Evolutionary conservation across 371 early-diverging fungal genomes (phyloP).

Genomic region (Umbelopsis sp.): DNA sequence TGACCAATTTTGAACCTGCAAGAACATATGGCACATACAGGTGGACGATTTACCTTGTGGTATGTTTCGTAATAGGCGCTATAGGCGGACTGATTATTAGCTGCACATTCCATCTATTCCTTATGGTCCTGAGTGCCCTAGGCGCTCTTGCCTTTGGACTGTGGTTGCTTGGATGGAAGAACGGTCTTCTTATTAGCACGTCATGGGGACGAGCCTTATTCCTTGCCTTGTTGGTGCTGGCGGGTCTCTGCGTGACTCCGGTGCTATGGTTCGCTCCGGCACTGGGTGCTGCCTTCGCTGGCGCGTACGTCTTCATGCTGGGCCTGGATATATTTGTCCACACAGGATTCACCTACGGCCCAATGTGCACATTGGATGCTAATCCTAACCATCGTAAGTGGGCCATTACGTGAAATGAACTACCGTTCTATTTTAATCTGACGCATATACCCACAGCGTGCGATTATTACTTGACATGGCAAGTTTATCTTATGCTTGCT

Average conservation of each 20-base stretch:
- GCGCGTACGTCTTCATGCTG: slow-evolving; percentile 70
- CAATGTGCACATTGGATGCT: slow-evolving; percentile 32
- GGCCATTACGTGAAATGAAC: not conserved
- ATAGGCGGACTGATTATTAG: slow-evolving; percentile 59
- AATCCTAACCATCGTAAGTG: slow-evolving; percentile 36
- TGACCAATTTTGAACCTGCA: slow-evolving; percentile 57
- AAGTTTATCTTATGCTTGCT: slow-evolving; percentile 30
- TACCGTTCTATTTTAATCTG: not conserved
- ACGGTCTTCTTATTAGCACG: slow-evolving; percentile 56
- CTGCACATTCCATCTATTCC: slow-evolving; percentile 37
- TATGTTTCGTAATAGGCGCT: slow-evolving; percentile 57
- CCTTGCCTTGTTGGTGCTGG: slow-evolving; percentile 55
- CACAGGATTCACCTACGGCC: slow-evolving; percentile 67
- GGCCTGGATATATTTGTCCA: slow-evolving; percentile 79
- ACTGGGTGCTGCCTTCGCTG: slow-evolving; percentile 65
- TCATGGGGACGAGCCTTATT: slow-evolving; percentile 67
- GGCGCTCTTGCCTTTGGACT: slow-evolving; percentile 67
- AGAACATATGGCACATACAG: slow-evolving; percentile 35
- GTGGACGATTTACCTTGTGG: slow-evolving; percentile 52
- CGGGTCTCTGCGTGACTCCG: slow-evolving; percentile 57
- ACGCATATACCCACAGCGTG: not conserved
- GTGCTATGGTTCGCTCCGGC: slow-evolving; percentile 63
- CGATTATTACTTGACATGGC: slow-evolving; percentile 12
- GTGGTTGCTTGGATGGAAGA: slow-evolving; percentile 65
- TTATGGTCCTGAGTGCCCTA: slow-evolving; percentile 57